Evolutionary conservation across 495 filamentous ascomycete genomes (phyloP), one percentile per base, ranked within the genome.

Genomic region (Aspergillus heteromorphus): DNA sequence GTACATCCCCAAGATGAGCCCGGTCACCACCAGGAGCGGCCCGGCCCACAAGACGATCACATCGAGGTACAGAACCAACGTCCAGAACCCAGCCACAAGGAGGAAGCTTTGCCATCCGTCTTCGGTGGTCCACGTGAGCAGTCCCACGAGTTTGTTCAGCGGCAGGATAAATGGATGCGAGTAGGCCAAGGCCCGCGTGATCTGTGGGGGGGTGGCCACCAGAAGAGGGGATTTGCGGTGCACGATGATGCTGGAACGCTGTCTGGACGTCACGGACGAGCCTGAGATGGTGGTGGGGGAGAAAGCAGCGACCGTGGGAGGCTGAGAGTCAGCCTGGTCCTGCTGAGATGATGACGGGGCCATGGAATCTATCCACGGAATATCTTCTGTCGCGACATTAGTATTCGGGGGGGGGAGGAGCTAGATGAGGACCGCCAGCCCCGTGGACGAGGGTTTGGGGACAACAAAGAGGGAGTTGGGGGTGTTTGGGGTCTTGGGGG

Each of bases 101-200:
- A 99, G 74, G 70, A 99, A 99, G 75, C 90, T 95, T 73, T 97
- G 90, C 92, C 92, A 97, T 2, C 91, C 85, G 60, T 99, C 93
- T 25, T 80, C 86, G 9, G 86, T 91, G 16, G 89, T 93, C 93
- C 93, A 99, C 71, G 88, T 95, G 38, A 97, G 59, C 47, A 99
- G 74, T 0, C 92, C 92, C 14, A 81, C 84, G 10, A 93, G 59
- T 58, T 84, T 87, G 61, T 96, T 97, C 38, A 95, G 75, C 17
- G 90, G 89, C 25, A 92, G 72, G 14, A 99, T 74, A 65, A 96
- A 97, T 1, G 92, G 91, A 69, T 97, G 91, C 19, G 90, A 95
- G 65, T 97, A 95, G 53, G 91, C 91, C 48, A 99, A 79, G 0
- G 91, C 90, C 43, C 92, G 81, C 6, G 93, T 97, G 64, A 99